Evolutionary conservation across 345 rosid genomes (phyloP), one percentile per base, ranked within the genome.

Genomic region (Gossypium bickii): DNA sequence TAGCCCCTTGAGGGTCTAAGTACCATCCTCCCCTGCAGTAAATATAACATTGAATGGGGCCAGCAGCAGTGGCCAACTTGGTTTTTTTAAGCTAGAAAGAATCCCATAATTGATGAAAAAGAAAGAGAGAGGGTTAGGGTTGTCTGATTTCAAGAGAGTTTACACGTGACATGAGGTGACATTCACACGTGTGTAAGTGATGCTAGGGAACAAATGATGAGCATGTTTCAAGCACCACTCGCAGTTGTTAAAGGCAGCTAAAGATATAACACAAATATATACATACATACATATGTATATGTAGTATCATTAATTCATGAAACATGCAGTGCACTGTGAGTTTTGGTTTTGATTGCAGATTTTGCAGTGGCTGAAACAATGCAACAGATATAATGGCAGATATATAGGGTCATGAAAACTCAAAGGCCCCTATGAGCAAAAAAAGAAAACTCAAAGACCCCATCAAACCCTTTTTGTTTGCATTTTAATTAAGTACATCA

Each of bases 141-240:
- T 22, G 18, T 67, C 57, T 47, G 56, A 15, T 16, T 56, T 67
- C 41, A 24, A 22, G 41, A 67, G 71, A 56, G 18, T 44, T 67
- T 76, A 66, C 79, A 67, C 70, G 74, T 71, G 79, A 65, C 64
- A 48, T 48, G 70, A 65, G 43, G 58, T 58, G 64, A 59, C 73
- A 71, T 71, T 25, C 76, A 51, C 70, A 71, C 70, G 76, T 76
- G 73, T 49, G 64, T 18, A 24, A 78, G 55, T 34, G 22, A 27
- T 15, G 52, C 12, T 38, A 12, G 17, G 71, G 48, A 59, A 59
- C 44, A 64, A 9, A 48, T 41, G 25, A 16, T 61, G 62, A 22
- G 27, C 41, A 22, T 44, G 44, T 44, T 45, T 55, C 38, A 24
- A 60, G 15, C 24, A 13, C 45, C 52, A 70, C 10, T 61, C 52